A percentile compares a stretch with the other conserved stretches of the same genome.
These are phyloP conservation scores for Picea mariana DNA, from an alignment of 83 land plant genomes.

Conservation along the genomic window DNA sequence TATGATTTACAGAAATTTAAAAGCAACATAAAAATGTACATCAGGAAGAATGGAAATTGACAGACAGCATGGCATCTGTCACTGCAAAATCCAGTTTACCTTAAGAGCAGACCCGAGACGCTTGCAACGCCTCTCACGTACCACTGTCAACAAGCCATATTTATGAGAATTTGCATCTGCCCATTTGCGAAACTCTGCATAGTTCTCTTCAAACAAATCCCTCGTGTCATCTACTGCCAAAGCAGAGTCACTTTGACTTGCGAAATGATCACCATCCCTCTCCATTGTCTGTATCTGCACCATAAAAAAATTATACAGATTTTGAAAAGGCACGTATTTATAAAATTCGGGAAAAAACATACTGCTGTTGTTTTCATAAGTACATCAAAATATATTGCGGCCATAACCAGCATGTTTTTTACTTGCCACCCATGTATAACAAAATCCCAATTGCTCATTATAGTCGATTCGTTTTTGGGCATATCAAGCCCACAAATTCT, in stretches of 20 bases:
- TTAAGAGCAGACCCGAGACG: conserved; percentile 69
- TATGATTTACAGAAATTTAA: background rate
- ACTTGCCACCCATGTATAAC: background rate
- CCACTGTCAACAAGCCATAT: conserved; percentile 46
- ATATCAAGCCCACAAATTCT: background rate
- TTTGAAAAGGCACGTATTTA: background rate
- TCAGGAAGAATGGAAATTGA: too few relatives aligned
- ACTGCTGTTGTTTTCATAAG: background rate
- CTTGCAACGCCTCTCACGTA: conserved; percentile 49
- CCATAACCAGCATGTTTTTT: background rate
- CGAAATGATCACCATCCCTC: background rate
- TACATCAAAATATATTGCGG: background rate
- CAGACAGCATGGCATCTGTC: background rate
- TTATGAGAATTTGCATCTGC: conserved; percentile 67
- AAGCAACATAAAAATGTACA: background rate
- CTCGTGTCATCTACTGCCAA: background rate
- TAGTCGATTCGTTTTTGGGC: background rate
- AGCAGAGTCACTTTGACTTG: background rate
- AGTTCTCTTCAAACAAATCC: conserved; percentile 66
- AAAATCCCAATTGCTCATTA: background rate
- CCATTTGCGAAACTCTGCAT: conserved; percentile 73
- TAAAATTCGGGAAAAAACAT: background rate
- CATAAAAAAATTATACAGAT: background rate
- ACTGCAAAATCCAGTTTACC: conserved; percentile 32
- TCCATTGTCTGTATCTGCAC: background rate